Conservation (phyloP, 768 basidiomycete species). For the Lenzites betulinus region DNA sequence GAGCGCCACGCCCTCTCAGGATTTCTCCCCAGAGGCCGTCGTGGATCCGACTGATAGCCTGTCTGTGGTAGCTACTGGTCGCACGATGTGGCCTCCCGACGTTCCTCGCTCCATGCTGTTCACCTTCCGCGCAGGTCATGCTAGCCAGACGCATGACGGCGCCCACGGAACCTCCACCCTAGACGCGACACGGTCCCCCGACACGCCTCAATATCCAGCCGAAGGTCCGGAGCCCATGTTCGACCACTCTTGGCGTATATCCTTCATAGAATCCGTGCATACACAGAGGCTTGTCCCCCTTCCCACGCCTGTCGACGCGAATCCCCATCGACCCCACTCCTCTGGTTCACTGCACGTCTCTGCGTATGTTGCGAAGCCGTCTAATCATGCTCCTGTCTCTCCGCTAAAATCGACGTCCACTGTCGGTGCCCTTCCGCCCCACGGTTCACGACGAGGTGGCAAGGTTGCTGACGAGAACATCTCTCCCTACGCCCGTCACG, state of each 20-base stretch:
- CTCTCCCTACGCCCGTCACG: not conserved
- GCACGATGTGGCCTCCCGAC: conserved; percentile 8
- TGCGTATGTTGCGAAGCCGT: too few relatives aligned
- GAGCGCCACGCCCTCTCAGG: not conserved
- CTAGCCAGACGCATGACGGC: not conserved
- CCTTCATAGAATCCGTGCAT: not conserved
- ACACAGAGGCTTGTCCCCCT: not conserved
- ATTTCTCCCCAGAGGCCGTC: not conserved
- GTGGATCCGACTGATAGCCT: not conserved
- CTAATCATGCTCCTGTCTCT: too few relatives aligned
- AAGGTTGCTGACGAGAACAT: not conserved
- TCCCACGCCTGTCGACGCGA: not conserved
- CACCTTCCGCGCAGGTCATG: conserved; percentile 1
- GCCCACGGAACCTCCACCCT: not conserved
- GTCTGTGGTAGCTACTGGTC: not conserved
- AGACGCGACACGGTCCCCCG: not conserved
- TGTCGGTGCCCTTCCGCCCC: not conserved
- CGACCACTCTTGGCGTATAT: conserved; percentile 12
- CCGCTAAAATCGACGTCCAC: not conserved
- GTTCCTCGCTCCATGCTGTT: conserved; percentile 18
- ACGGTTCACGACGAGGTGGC: not conserved
- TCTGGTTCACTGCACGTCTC: too few relatives aligned
- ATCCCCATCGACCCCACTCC: too few relatives aligned
- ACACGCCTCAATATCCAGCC: not conserved
- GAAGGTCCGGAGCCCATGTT: conserved; percentile 12